Percentiles rank a stretch among this genome's conserved stretches.
Conservation (phyloP, 352 stramenopile species). For the Pythium rishiriense region DNA sequence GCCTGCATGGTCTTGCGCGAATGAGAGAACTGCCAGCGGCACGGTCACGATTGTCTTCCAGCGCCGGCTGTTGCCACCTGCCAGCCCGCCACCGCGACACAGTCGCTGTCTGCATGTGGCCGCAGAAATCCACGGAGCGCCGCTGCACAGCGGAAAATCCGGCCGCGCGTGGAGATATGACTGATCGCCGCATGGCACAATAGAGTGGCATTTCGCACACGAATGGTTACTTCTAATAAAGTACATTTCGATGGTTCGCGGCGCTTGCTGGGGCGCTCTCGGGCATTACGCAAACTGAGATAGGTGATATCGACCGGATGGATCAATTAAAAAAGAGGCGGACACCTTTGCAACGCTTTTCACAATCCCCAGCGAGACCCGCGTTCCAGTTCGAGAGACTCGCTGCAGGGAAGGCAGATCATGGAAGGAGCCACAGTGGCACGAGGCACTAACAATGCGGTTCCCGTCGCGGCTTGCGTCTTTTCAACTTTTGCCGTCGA, state of each 20-base stretch:
- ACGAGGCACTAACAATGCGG: background rate
- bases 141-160: background rate
- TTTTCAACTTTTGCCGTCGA: too few relatives aligned
- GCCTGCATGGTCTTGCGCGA: background rate
- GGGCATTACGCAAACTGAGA: background rate
- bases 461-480: too few relatives aligned
- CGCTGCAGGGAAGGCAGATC: background rate
- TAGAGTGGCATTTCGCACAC: background rate
- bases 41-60: background rate
- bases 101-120: background rate
- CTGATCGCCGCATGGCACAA: background rate
- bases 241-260: background rate
- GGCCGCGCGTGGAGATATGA: background rate
- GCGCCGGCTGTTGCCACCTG: too few relatives aligned
- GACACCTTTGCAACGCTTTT: background rate
- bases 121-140: background rate
- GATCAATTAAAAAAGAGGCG: constrained; percentile 12
- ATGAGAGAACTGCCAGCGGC: background rate
- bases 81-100: background rate
- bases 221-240: too few relatives aligned
- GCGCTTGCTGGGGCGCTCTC: too few relatives aligned
- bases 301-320: background rate
- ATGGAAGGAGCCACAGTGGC: background rate
- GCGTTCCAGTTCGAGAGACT: too few relatives aligned
- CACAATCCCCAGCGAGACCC: background rate